Evolutionary conservation across 495 filamentous ascomycete genomes (phyloP).

Genomic region (Penicillium coprophilum): DNA sequence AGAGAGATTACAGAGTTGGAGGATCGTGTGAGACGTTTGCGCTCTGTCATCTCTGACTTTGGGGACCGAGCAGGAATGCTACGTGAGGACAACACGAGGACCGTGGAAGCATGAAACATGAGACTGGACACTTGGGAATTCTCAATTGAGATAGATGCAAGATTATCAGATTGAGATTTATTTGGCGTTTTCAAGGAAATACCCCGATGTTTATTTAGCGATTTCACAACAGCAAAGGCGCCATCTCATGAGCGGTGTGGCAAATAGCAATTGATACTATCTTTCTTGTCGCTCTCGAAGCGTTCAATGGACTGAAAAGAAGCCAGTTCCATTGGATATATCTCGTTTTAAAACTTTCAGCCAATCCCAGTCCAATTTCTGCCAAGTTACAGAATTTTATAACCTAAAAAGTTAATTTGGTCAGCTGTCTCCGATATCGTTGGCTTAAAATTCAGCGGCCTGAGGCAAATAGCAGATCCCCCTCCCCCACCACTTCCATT

Average conservation of each 20-base stretch:
- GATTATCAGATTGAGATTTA: constrained; percentile 1
- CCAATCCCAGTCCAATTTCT: background rate
- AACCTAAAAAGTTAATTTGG: constrained; percentile 21
- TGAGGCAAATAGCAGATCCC: constrained; percentile 29
- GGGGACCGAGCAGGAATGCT: constrained; percentile 32
- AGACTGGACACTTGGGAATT: background rate
- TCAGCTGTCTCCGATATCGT: constrained; percentile 32
- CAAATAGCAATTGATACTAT: background rate
- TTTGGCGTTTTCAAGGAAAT: constrained; percentile 24
- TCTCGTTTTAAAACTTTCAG: too few species aligned
- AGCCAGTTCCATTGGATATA: too few species aligned
- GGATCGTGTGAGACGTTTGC: constrained; percentile 60
- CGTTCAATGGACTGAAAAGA: too few species aligned
- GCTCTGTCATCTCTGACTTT: constrained; percentile 51
- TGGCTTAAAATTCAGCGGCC: constrained; percentile 11
- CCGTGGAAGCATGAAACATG: constrained; percentile 7
- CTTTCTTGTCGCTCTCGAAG: too few species aligned
- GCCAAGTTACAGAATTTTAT: constrained; percentile 9
- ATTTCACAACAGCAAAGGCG: background rate
- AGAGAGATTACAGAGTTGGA: constrained; percentile 76
- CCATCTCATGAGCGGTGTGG: background rate
- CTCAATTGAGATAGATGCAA: background rate
- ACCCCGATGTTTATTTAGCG: constrained; percentile 25
- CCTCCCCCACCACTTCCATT: constrained; percentile 27
- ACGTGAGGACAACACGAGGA: background rate